phyloP scores from a whole-genome alignment of 2,329 filamentous ascomycete species.

The Xylogone sp. region DNA sequence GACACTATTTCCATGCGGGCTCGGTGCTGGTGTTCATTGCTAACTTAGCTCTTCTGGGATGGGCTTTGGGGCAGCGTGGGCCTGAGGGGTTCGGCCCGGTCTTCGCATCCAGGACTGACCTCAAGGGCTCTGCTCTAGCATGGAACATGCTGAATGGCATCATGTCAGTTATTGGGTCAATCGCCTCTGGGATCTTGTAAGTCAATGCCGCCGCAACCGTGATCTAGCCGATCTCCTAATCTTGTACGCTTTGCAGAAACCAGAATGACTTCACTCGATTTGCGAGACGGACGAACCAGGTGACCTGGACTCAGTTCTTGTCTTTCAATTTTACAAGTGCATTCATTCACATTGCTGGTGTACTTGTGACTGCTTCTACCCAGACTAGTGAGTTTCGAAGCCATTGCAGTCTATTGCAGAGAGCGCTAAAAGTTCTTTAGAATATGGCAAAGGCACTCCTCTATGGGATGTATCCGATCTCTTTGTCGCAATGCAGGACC shows the following conservation, averaged over 20 bases:
- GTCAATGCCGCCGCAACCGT: neutral
- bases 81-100: slow-evolving; percentile 12
- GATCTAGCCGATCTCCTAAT: neutral
- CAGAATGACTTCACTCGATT: slow-evolving; percentile 30
- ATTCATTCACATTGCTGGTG: slow-evolving; percentile 23
- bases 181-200: slow-evolving; percentile 25
- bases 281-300: slow-evolving; percentile 18
- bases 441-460: slow-evolving; percentile 19
- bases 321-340: slow-evolving; percentile 19
- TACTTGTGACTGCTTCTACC: slow-evolving; percentile 26
- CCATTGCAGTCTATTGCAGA: neutral
- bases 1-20: slow-evolving; percentile 6
- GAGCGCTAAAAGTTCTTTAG: slow-evolving; percentile 1
- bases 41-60: slow-evolving; percentile 9
- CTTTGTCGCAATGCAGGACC: slow-evolving; percentile 19
- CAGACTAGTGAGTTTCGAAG: slow-evolving; percentile 16
- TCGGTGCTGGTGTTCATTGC: slow-evolving; percentile 8
- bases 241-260: slow-evolving; percentile 9
- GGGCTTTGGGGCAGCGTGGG: slow-evolving; percentile 12
- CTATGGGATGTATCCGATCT: slow-evolving; percentile 21
- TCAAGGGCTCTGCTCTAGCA: slow-evolving; percentile 1
- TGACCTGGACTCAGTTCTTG: slow-evolving; percentile 21
- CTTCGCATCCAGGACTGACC: slow-evolving; percentile 8
- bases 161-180: slow-evolving; percentile 27
- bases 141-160: slow-evolving; percentile 27